Evolutionary conservation across 2,329 filamentous ascomycete species (phyloP), one percentile per base, ranked within the genome.

Genomic region (Colletotrichum camelliae): DNA sequence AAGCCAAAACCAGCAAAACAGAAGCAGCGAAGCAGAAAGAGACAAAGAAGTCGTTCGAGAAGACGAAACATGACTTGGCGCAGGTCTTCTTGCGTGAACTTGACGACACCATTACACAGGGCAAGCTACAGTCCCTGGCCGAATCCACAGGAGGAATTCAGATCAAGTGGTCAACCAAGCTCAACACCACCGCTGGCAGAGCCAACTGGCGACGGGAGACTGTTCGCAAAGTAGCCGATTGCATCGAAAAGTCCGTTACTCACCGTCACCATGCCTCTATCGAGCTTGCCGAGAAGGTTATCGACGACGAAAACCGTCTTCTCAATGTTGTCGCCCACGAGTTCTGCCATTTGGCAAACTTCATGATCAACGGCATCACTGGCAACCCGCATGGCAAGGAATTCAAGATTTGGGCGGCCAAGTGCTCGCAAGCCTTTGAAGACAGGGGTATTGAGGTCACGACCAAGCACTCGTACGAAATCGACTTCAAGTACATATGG

Each of bases 301-400:
- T 98, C 77, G 92, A 95, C 81, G 90, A 93, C 80, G 91, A 94
- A 79, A 85, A 94, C 74, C 92, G 95, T 4, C 89, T 98, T 2
- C 89, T 97, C 77, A 98, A 98, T 83, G 96, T 97, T 0, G 86
- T 98, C n/a, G 95, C 96, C 0, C 97, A 99, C 83, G 97, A 99
- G 81, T 98, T 97, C 86, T 98, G 97, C 83, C 97, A 99, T 82
- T 87, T 98, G 2, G 93, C 95, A 58, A 98, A 96, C 80, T 98
- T 96, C 84, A 97, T 98, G 92, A 88, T 98, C 77, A 93, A 90
- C 65, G 92, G 93, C 43, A 87, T 96, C 43, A 93, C 91, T 58
- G 93, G 92, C 72, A 93, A 94, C 77, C 95, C 96, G 0, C 96
- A 98, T 82, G 96, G 96, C 27, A 89, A 91, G 15, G 94, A 95